Evolutionary conservation across 1,284 basidiomycete genomes (phyloP), one percentile per base, ranked within the genome.

Genomic region (Puccinia novopanici): DNA sequence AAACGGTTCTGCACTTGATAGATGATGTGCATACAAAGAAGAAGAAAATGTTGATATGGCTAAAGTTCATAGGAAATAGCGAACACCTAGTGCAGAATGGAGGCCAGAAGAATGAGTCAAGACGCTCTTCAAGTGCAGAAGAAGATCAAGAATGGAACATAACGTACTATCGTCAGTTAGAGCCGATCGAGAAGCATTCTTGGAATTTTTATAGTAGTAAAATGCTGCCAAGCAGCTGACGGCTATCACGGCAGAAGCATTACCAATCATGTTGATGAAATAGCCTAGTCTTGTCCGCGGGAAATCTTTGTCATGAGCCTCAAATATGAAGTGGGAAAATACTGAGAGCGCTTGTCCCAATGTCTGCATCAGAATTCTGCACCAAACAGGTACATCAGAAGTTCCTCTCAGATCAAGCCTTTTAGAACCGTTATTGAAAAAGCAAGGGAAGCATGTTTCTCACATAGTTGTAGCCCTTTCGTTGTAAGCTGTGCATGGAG

Each of bases 341-440:
- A 67, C 42, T 48, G 63, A 45, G 42, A 67, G 48, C 37, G 37
- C 63, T 67, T 67, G 63, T 67, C 63, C 63, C 24, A 67, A 67
- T 45, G 63, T 67, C 48, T 67, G 63, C 63, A 67, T 67, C 9
- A 67, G 63, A 67, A 67, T 67, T 30, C 63, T 67, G n/a, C n/a
- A n/a, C n/a, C n/a, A 48, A 67, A 5, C n/a, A 67, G 12, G 12
- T 13, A 10, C 40, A 27, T 67, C 40, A 67, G 40, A 10, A 67
- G 24, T 15, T 22, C 27, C 27, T 40, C 27, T 22, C 8, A 48
- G 37, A 37, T 2, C 59, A 24, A 27, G n/a, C 34, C 2, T 22
- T 37, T 42, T n/a, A 40, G 8, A 4, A 6, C 4, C 10, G 9
- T 5, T 40, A 5, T 1, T 4, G 48, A 48, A 13, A 67, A 42